Evolutionary conservation across 2,329 filamentous ascomycete species (phyloP), one percentile per base, ranked within the genome.

Genomic region (Curvularia lunata): DNA sequence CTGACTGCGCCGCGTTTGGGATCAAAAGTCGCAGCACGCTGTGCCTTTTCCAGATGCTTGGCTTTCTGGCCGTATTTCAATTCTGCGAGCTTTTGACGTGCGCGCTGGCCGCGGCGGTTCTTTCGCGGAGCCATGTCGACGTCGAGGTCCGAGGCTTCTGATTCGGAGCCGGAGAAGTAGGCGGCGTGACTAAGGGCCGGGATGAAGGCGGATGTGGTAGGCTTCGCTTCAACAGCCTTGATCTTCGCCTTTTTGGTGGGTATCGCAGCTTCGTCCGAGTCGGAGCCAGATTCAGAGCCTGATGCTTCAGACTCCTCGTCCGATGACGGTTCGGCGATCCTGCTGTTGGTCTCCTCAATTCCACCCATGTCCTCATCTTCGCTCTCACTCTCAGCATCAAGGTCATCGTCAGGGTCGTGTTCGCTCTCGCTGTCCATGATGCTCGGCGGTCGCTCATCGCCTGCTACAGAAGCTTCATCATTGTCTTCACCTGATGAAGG

Each of bases 31-130:
- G 76, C 74, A 64, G 85, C 81, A 42, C 82, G 64, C 8, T 71
- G 77, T 34, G 71, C 71, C 10, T 82, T 80, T 42, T 87, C 74
- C 3, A 88, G 48, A 69, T 92, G 90, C 65, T 88, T 90, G 1
- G 91, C 91, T 61, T 84, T 83, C 13, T 83, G 81, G 48, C 90
- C 90, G 73, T 84, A 94, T 72, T 93, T 94, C 79, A 91, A 88
- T 79, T 94, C 91, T 81, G 87, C 90, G 57, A 95, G 89, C 23
- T 87, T 85, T 71, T 91, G 89, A 8, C 91, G 85, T n/a, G 89
- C 90, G 42, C 87, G 84, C 77, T 96, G 91, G 3, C 91, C 91
- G 46, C 86, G 83, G 21, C 90, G 83, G 68, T 94, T 93, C 77
- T 92, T 93, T 66, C 86, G 86, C 0, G 82, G 77, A 1, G 81